Base-by-base conservation (phyloP, 2,329 filamentous ascomycete genomes). In the Sordariomycetes sp. region DNA sequence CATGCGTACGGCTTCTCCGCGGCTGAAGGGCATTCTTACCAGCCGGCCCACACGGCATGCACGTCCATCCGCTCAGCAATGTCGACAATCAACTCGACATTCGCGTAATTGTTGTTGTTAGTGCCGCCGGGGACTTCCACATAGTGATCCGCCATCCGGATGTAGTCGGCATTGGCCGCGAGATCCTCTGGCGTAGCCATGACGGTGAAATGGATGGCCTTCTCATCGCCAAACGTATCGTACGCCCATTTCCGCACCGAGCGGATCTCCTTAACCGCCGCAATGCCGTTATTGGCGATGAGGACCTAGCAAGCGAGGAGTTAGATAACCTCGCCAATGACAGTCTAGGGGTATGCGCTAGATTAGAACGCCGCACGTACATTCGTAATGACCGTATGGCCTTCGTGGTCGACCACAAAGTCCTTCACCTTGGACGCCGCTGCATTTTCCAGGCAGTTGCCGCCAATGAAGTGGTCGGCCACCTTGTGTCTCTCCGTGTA, bases 41-140 rank as follows among this genome's bases (percentile, higher is more conserved):
- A 99, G 80, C 94, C 94, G 66, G 94, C 94, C 94, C 94, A 99
- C 18, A 99, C 94, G 60, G 94, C 94, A 70, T 99, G 94, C 61
- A 99, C 94, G 67, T 93, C 85, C 91, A 97, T 97, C 62, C 94
- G 90, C 81, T 99, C 94, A 28, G 94, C 94, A 71, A 99, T 86
- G 78, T 99, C 94, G 64, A 99, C 94, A 74, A 99, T 99, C 71
- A 99, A 81, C 78, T 99, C 94, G 61, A 99, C 94, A 72, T 99
- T 99, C 76, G 94, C 94, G 76, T 99, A 99, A 76, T 99, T 99
- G 86, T 99, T 96, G 82, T 99, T 99, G 79, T 99, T 99, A 62
- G 94, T 99, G 70, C 94, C 94, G 69, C 94, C 94, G 37, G 94
- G 94, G 61, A 99, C 93, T 77, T 99, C 94, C 66, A 99, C 94